phyloP scores from a whole-genome alignment of 2,329 filamentous ascomycete genomes.

The Arthrobotrys megalospora region DNA sequence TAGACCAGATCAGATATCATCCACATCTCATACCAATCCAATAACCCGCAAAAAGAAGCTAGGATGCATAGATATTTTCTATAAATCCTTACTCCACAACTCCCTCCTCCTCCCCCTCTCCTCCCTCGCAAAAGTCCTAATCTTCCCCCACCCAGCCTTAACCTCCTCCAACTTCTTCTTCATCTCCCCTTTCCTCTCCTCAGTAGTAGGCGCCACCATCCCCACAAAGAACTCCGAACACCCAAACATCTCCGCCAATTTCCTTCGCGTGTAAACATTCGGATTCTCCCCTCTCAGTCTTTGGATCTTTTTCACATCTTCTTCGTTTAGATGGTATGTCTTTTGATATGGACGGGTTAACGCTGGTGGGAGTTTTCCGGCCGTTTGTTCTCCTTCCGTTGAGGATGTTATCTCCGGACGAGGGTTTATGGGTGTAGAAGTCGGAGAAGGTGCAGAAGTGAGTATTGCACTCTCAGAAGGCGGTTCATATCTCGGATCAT shows the following conservation, averaged over 20 bases:
- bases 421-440: conserved; percentile 33
- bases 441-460: conserved; percentile 63
- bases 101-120: conserved; percentile 75
- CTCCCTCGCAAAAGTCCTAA: conserved; percentile 75
- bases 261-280: conserved; percentile 73
- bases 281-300: conserved; percentile 73
- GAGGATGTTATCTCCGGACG: neutral
- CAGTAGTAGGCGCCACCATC: conserved; percentile 73
- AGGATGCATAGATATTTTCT: neutral
- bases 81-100: conserved; percentile 70
- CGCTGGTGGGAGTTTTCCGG: conserved; percentile 69
- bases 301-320: conserved; percentile 75
- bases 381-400: neutral
- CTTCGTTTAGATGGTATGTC: conserved; percentile 74
- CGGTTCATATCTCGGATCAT: conserved; percentile 70
- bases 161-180: conserved; percentile 71
- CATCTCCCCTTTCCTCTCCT: conserved; percentile 70
- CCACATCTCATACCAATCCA: no score
- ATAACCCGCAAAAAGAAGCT: neutral
- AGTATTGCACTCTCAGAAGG: conserved; percentile 48
- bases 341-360: conserved; percentile 72
- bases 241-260: conserved; percentile 75
- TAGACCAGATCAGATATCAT: no score
- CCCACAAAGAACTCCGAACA: conserved; percentile 76
- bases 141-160: conserved; percentile 75